Evolutionary conservation across 352 stramenopile genomes (phyloP).

Genomic region (Pythium aquatile): DNA sequence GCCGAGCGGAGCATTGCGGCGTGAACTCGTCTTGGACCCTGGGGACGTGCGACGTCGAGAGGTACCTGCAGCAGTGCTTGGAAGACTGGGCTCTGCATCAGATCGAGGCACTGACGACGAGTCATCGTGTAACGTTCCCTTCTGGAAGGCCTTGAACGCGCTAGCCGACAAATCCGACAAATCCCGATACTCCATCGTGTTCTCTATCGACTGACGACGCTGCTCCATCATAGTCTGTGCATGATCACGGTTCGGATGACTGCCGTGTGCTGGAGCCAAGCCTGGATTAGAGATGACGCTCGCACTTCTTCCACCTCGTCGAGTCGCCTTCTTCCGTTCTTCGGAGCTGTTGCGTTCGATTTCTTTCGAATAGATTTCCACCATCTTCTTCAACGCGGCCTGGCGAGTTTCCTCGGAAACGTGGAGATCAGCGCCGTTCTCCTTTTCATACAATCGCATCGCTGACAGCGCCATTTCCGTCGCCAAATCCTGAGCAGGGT

Average conservation of each 20-base stretch:
- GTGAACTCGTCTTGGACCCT: conserved; percentile 22
- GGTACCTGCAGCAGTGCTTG: conserved; percentile 16
- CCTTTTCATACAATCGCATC: conserved; percentile 77
- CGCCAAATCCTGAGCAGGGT: conserved; percentile 41
- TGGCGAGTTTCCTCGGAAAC: conserved; percentile 60
- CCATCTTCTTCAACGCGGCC: conserved; percentile 67
- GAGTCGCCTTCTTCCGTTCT: conserved; percentile 14
- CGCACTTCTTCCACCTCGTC: conserved; percentile 14
- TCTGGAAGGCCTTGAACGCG: conserved; percentile 63
- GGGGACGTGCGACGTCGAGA: conserved; percentile 22
- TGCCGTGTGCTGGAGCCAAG: neutral
- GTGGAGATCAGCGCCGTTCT: conserved; percentile 41
- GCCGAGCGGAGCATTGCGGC: conserved; percentile 18
- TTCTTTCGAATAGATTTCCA: conserved; percentile 72
- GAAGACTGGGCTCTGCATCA: conserved; percentile 22
- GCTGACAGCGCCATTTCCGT: conserved; percentile 68
- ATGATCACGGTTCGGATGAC: conserved; percentile 14
- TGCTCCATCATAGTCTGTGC: conserved; percentile 21
- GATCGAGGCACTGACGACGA: conserved; percentile 21
- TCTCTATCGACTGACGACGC: conserved; percentile 15
- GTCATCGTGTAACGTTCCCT: conserved; percentile 29
- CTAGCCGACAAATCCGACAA: conserved; percentile 64
- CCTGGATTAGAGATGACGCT: conserved; percentile 7
- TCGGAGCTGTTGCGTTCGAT: conserved; percentile 40
- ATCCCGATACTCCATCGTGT: conserved; percentile 42